Evolutionary conservation across 495 filamentous ascomycete species (phyloP).

Genomic region (Aspergillus sparsus): DNA sequence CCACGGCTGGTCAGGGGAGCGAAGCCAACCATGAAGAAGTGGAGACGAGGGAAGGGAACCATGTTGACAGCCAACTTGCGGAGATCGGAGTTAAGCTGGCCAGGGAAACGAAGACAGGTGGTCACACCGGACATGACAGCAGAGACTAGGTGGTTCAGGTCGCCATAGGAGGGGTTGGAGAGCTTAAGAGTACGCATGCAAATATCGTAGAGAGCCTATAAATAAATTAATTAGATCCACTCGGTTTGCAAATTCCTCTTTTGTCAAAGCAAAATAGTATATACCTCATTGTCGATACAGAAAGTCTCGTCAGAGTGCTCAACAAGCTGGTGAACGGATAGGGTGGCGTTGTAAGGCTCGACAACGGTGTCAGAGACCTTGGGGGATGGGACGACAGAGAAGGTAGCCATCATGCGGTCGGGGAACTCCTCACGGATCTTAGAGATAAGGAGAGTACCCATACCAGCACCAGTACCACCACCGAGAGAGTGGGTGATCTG

Average conservation of each 20-base stretch:
- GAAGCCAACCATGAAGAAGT: conserved; percentile 99
- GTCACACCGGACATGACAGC: conserved; percentile 99
- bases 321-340: conserved; percentile 98
- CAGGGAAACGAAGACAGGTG: conserved; percentile 97
- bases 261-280: conserved; percentile 13
- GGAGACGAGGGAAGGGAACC: conserved; percentile 99
- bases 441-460: conserved; percentile 99
- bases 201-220: conserved; percentile 95
- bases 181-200: conserved; percentile 99
- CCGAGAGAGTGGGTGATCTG: conserved; percentile 99
- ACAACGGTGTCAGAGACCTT: conserved; percentile 99
- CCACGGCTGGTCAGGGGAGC: conserved; percentile 97
- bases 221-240: conserved; percentile 5
- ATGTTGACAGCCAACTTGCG: conserved; percentile 99
- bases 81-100: conserved; percentile 99
- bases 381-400: conserved; percentile 98
- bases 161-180: conserved; percentile 95
- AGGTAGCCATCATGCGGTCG: conserved; percentile 99
- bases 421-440: conserved; percentile 99
- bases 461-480: conserved; percentile 99
- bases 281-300: conserved; percentile 99
- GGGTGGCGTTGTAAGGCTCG: conserved; percentile 99
- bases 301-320: conserved; percentile 99
- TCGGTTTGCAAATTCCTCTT: neutral
- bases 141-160: conserved; percentile 98